phyloP scores from a whole-genome alignment of 495 filamentous ascomycete species.

The Podospora anserina region DNA sequence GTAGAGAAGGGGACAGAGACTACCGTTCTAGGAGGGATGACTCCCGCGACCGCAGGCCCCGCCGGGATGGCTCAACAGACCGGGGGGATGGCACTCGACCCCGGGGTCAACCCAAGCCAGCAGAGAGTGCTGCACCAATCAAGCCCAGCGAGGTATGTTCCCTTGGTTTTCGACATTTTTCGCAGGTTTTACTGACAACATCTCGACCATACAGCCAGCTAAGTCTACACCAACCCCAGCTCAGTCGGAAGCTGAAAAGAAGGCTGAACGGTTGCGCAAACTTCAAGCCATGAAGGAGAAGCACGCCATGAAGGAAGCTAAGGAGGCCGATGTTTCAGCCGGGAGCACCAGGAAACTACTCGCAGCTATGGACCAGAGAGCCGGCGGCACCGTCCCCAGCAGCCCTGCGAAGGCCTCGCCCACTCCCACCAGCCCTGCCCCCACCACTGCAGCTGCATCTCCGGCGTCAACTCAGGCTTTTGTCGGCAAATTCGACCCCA shows the following conservation, averaged over 20 bases:
- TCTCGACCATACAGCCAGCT: slow-evolving; percentile 32
- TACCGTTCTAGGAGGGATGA: slow-evolving; percentile 75
- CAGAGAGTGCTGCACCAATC: slow-evolving; percentile 39
- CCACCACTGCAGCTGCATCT: slow-evolving; percentile 33
- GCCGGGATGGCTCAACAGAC: slow-evolving; percentile 75
- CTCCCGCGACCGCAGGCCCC: slow-evolving; percentile 68
- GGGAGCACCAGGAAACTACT: slow-evolving; percentile 64
- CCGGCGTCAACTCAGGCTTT: slow-evolving; percentile 50
- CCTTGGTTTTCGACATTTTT: slow-evolving; percentile 16
- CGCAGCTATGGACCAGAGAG: slow-evolving; percentile 73
- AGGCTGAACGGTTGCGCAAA: slow-evolving; percentile 77
- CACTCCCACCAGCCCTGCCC: slow-evolving; percentile 55
- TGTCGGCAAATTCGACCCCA: slow-evolving; percentile 83
- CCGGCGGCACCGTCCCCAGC: slow-evolving; percentile 50
- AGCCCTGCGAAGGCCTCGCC: slow-evolving; percentile 52
- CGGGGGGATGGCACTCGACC: slow-evolving; percentile 65
- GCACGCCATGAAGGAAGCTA: slow-evolving; percentile 73
- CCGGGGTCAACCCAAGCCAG: slow-evolving; percentile 43
- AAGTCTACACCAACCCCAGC: slow-evolving; percentile 53
- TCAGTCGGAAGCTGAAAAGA: slow-evolving; percentile 76
- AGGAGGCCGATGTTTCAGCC: slow-evolving; percentile 64
- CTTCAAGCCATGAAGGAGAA: slow-evolving; percentile 91
- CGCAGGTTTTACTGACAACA: slow-evolving; percentile 18
- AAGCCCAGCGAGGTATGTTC: slow-evolving; percentile 50
- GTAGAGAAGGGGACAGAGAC: slow-evolving; percentile 59